Evolutionary conservation across 108 stramenopile species (phyloP), one percentile per base, ranked within the genome.

Genomic region (Discostella stelligeroides): DNA sequence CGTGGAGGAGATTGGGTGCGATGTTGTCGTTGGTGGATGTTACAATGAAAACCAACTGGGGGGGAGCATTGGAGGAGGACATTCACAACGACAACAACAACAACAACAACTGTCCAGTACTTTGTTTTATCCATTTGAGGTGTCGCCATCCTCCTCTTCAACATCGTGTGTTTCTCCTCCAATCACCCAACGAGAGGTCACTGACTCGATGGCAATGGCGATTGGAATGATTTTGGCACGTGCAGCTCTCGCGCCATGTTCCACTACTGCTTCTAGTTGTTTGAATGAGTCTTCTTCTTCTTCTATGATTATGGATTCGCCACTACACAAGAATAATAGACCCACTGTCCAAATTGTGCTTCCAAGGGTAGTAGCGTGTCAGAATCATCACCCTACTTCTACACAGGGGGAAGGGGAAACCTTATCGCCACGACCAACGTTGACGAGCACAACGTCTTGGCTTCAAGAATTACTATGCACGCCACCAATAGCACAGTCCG

Each of bases 201-300:
- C 30, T 37, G 68, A 77, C 24, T 72, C 73, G n/a, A 48, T 90
- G 60, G 86, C 89, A 2, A 73, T 84, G 78, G 81, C 82, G 21
- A 80, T 90, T 43, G 89, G 71, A 9, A 85, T 84, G 37, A 83
- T 90, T 12, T 62, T 90, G 61, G 86, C 89, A 40, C 66, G 89
- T 12, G 85, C 83, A 13, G 72, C 84, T 7, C 43, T 89, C 20
- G 62, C 72, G 18, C 82, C 85, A 4, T 45, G 49, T 14, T 73
- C 76, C 2, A 27, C 78, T 65, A 39, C 56, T 60, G 12, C 34
- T 56, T 27, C 70, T 71, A n/a, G n/a, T n/a, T n/a, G n/a, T n/a
- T n/a, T n/a, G n/a, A n/a, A n/a, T n/a, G n/a, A n/a, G n/a, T n/a
- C n/a, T n/a, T n/a, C n/a, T n/a, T n/a, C n/a, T n/a, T n/a, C n/a